Evolutionary conservation across 148 eudicot genomes (phyloP).

Genomic region (Silene uniflora): DNA sequence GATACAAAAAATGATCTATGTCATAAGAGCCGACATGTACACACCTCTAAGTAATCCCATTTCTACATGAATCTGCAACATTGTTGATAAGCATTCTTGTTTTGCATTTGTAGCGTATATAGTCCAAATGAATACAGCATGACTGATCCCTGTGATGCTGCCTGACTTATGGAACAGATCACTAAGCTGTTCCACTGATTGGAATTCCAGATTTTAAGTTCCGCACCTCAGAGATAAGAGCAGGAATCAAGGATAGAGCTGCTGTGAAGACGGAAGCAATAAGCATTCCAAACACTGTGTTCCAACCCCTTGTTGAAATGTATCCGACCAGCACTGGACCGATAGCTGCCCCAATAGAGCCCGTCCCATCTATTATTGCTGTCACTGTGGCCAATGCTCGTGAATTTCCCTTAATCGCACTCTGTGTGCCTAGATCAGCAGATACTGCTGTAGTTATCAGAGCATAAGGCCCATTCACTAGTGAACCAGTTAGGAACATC

Average conservation of each 20-base stretch:
- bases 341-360: constrained; percentile 93
- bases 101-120: background rate
- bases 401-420: constrained; percentile 54
- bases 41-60: constrained; percentile 10
- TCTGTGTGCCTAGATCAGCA: constrained; percentile 89
- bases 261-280: constrained; percentile 58
- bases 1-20: background rate
- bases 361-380: constrained; percentile 93
- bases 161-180: constrained; percentile 19
- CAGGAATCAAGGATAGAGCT: constrained; percentile 56
- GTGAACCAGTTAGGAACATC: constrained; percentile 73
- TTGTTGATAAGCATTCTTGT: background rate
- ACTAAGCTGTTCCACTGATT: constrained; percentile 20
- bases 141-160: background rate
- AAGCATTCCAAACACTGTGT: constrained; percentile 80
- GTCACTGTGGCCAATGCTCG: constrained; percentile 90
- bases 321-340: constrained; percentile 96
- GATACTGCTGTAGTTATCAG: constrained; percentile 90
- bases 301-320: constrained; percentile 87
- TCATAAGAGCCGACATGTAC: constrained; percentile 14
- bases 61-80: background rate
- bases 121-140: constrained; percentile 5
- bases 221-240: constrained; percentile 55
- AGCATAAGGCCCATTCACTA: constrained; percentile 91
- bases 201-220: constrained; percentile 49